A percentile compares a stretch with the other conserved stretches of the same genome.
These are phyloP conservation scores for Dionaea muscipula DNA, from an alignment of 179 eudicot species.

Conservation along the genomic window DNA sequence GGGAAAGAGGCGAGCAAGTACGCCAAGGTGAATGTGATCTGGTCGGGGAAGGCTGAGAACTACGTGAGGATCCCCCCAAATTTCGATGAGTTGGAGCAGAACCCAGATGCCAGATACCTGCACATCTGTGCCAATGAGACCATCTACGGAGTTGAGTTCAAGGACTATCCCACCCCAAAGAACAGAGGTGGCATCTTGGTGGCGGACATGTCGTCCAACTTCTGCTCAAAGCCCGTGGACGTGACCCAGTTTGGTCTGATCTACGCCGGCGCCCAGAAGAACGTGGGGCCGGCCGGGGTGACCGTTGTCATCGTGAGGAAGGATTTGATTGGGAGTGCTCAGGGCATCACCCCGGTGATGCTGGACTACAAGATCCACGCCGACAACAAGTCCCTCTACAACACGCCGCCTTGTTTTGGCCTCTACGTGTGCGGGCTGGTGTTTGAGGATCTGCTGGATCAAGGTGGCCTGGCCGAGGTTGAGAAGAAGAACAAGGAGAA, in stretches of 20 bases:
- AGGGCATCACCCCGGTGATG: constrained; percentile 71
- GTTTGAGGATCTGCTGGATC: constrained; percentile 75
- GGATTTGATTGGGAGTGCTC: constrained; percentile 74
- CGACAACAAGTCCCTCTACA: constrained; percentile 67
- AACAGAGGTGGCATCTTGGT: constrained; percentile 30
- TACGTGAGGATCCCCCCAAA: constrained; percentile 53
- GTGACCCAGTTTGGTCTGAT: constrained; percentile 64
- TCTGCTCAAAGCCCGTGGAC: constrained; percentile 89
- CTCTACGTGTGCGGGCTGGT: constrained; percentile 93
- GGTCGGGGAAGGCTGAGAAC: constrained; percentile 77
- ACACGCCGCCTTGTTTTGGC: constrained; percentile 89
- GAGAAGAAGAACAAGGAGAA: constrained; percentile 74
- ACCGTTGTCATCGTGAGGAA: constrained; percentile 70
- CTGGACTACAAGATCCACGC: constrained; percentile 87
- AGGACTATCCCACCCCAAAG: constrained; percentile 45
- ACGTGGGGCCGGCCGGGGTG: constrained; percentile 93
- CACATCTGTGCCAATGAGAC: constrained; percentile 94
- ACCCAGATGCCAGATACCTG: constrained; percentile 42
- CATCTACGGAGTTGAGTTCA: constrained; percentile 86
- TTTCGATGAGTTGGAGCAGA: constrained; percentile 30
- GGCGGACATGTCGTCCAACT: constrained; percentile 93
- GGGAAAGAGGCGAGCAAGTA: constrained; percentile 64
- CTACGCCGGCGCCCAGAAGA: constrained; percentile 94
- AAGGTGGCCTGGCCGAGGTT: constrained; percentile 76
- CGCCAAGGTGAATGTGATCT: constrained; percentile 24